A percentile compares a stretch with the other conserved stretches of the same genome.
Conservation (phyloP, 140 eudicot genomes). For the Oenanthe javanica region DNA sequence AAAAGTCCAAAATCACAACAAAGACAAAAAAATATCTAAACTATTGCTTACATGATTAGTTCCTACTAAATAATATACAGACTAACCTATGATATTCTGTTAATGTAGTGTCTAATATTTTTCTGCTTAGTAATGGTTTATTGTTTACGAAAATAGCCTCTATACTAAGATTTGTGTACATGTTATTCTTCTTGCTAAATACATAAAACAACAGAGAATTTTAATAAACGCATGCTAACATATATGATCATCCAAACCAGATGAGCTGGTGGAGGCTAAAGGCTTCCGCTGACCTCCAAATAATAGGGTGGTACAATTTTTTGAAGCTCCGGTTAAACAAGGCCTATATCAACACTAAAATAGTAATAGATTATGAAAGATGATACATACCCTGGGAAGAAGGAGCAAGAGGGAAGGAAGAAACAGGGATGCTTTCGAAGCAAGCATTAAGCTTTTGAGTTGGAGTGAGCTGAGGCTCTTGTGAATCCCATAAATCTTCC, state of each 20-base stretch:
- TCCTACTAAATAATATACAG: not conserved
- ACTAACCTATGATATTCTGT: not conserved
- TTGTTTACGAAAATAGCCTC: too few species aligned
- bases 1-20: not conserved
- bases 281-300: too few species aligned
- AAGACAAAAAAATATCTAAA: not conserved
- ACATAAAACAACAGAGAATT: not conserved
- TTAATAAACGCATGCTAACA: not conserved
- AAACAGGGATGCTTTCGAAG: constrained; percentile 86
- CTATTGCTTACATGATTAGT: not conserved
- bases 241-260: not conserved
- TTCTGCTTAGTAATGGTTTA: too few species aligned
- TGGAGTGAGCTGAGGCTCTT: constrained; percentile 77
- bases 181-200: not conserved
- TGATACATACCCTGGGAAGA: constrained; percentile 32
- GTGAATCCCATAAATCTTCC: constrained; percentile 81
- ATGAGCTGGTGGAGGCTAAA: too few species aligned
- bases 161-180: not conserved
- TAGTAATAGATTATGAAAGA: too few species aligned
- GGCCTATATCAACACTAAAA: too few species aligned
- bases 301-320: too few species aligned
- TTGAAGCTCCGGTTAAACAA: too few species aligned
- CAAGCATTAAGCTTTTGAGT: constrained; percentile 95
- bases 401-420: constrained; percentile 78
- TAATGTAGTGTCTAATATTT: not conserved